Conservation (phyloP, 345 rosid species). For the Camelina sativa region DNA sequence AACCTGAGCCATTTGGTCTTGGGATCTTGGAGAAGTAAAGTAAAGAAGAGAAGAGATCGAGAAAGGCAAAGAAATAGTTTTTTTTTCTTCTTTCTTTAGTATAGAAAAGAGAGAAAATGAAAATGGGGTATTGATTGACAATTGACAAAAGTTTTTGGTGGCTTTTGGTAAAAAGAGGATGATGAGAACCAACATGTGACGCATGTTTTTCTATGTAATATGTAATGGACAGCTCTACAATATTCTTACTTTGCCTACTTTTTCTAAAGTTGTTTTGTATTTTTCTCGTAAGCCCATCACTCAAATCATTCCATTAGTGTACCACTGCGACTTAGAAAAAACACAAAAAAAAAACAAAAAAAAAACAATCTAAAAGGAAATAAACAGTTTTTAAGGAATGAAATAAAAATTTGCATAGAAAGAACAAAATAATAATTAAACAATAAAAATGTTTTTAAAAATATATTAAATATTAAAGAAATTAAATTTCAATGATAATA, state of each 20-base stretch:
- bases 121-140: conserved; percentile 23
- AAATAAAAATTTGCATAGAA: too few relatives aligned
- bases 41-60: conserved; percentile 31
- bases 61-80: conserved; percentile 19
- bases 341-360: too few relatives aligned
- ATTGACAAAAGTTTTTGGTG: conserved; percentile 35
- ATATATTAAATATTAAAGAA: too few relatives aligned
- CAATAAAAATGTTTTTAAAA: too few relatives aligned
- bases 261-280: conserved; percentile 34
- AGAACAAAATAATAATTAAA: too few relatives aligned
- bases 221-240: conserved; percentile 37
- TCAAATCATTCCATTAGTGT: too few relatives aligned
- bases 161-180: conserved; percentile 28
- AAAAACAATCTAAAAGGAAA: too few relatives aligned
- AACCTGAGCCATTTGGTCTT: conserved; percentile 68
- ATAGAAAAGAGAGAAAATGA: not conserved
- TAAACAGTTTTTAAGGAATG: too few relatives aligned
- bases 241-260: conserved; percentile 31
- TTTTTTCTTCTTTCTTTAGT: not conserved
- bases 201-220: not conserved
- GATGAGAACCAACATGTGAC: conserved; percentile 32
- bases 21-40: conserved; percentile 27
- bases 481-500: too few relatives aligned
- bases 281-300: not conserved
- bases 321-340: too few relatives aligned